Evolutionary conservation across 441 rosid species (phyloP).

Genomic region (Erodium trifolium): DNA sequence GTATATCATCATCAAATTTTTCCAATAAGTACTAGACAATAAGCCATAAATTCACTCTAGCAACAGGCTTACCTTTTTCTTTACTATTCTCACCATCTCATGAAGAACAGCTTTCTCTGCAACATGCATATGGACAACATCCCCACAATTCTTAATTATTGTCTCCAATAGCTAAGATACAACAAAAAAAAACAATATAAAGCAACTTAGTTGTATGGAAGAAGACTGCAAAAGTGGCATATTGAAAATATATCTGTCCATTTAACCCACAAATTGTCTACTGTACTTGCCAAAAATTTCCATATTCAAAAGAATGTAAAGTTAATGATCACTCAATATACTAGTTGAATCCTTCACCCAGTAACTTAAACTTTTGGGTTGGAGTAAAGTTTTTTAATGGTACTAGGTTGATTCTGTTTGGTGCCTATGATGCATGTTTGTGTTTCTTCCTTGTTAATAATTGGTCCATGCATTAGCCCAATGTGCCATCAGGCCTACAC

Average conservation of each 20-base stretch:
- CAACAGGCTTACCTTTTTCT: slow-evolving; percentile 67
- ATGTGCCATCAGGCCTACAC: too few relatives aligned
- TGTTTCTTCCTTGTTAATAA: too few relatives aligned
- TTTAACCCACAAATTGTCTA: too few relatives aligned
- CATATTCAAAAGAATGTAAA: too few relatives aligned
- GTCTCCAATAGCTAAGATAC: slow-evolving; percentile 79
- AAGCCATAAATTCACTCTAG: slow-evolving; percentile 13
- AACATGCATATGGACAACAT: slow-evolving; percentile 94
- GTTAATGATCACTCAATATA: too few relatives aligned
- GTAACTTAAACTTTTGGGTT: too few relatives aligned
- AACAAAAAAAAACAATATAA: neutral
- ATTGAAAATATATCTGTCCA: neutral
- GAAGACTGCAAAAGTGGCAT: neutral
- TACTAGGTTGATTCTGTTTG: too few relatives aligned
- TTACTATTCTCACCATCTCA: slow-evolving; percentile 86
- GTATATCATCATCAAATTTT: slow-evolving; percentile 23
- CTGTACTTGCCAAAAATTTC: too few relatives aligned
- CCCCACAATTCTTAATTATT: slow-evolving; percentile 90
- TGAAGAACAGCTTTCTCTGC: slow-evolving; percentile 90
- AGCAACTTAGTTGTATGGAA: neutral
- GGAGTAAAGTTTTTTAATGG: too few relatives aligned
- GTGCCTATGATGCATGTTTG: too few relatives aligned
- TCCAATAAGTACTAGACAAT: slow-evolving; percentile 13
- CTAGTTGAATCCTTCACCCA: too few relatives aligned
- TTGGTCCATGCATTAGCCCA: too few relatives aligned